A percentile compares a stretch with the other conserved stretches of the same genome.
phyloP scores from a whole-genome alignment of 306 rosid species.

The Quercus berberidifolia region DNA sequence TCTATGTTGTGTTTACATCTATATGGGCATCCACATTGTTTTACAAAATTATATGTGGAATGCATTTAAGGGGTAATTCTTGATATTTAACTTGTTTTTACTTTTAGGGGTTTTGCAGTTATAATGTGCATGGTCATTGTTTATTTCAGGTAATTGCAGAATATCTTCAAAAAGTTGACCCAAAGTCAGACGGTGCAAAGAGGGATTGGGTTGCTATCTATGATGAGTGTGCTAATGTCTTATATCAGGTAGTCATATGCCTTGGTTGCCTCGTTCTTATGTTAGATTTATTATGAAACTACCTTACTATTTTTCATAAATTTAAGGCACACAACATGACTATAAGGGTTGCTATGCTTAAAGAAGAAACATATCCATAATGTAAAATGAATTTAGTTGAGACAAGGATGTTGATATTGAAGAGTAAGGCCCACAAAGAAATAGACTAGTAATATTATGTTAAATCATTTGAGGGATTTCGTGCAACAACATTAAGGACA shows the following conservation, averaged over 20 bases:
- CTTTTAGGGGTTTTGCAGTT: not conserved
- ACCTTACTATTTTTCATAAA: not conserved
- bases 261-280: conserved; percentile 1
- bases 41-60: not conserved
- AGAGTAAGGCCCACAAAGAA: not conserved
- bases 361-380: not conserved
- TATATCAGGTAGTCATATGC: conserved; percentile 67
- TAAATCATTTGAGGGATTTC: not conserved
- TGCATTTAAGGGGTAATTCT: not conserved
- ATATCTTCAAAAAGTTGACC: conserved; percentile 94
- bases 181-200: conserved; percentile 99
- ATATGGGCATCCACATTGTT: not conserved
- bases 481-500: not conserved
- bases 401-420: not conserved
- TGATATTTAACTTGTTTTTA: no score
- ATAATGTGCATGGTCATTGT: conserved; percentile 4
- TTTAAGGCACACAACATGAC: not conserved
- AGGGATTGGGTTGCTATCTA: conserved; percentile 99
- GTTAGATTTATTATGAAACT: not conserved
- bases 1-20: not conserved
- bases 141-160: conserved; percentile 87
- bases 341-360: not conserved
- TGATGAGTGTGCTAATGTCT: conserved; percentile 94
- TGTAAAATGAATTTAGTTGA: not conserved
- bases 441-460: not conserved